Base-by-base conservation (phyloP, 2,329 filamentous ascomycete species). In the Akanthomyces uredinophilus region DNA sequence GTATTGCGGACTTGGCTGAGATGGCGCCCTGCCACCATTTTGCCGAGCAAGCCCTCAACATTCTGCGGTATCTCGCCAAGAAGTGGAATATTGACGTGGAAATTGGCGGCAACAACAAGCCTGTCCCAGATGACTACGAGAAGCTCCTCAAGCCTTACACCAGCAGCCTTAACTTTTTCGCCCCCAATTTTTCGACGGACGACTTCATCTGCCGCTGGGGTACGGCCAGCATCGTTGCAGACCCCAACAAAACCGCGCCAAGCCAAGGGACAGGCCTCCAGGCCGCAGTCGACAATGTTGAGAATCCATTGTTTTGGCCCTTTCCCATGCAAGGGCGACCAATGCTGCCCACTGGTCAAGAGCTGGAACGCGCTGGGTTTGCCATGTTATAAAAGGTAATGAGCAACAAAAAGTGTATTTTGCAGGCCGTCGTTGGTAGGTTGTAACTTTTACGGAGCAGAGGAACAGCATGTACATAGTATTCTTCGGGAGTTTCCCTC, bases 1-100 rank as follows among this genome's bases (percentile, higher is more conserved):
- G 83, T 14, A 83, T 87, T 39, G 72, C 79, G 2, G 82, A 86
- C 64, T 73, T 87, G 18, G 80, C 80, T 1, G 83, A 86, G 66
- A 87, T 87, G 85, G 80, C 81, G 0, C 80, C 81, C 0, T 86
- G 83, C 60, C 83, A 86, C 66, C 80, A 83, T 61, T 86, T 86
- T 67, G 83, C 83, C 13, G 81, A 84, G 66, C 83, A 86, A 66
- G 83, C 83, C 0, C 77, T 86, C 52, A 83, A 83, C 64, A 87
- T 87, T 20, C 72, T 87, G 4, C 78, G 79, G 1, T 86, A 81
- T 64, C 73, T 87, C 1, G 81, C 83, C 7, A 78, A 77, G 64
- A 84, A 85, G 65, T 87, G 85, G 85, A 76, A 83, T 39, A 80
- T 87, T 41, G 75, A 83, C 2, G 77, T 85, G 2, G 74, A 81